phyloP scores from a whole-genome alignment of 2,329 filamentous ascomycete genomes.

The Talaromyces albobiverticillius region DNA sequence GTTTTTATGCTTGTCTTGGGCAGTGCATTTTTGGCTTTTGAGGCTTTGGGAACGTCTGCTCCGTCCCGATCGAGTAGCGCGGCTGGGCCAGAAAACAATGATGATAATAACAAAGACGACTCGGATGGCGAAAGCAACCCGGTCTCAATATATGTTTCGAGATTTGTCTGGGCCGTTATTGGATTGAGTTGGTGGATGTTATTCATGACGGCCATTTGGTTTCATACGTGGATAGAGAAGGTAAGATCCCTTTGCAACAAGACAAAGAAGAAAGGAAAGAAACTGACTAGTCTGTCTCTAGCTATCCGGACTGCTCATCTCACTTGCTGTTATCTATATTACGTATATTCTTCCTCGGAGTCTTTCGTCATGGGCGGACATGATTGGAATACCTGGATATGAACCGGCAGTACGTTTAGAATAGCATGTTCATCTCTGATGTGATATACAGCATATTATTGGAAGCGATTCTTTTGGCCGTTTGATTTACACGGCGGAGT shows the following conservation, averaged over 20 bases:
- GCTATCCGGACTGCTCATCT: constrained; percentile 51
- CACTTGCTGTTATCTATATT: constrained; percentile 47
- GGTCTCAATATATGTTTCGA: constrained; percentile 55
- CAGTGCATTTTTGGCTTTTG: constrained; percentile 76
- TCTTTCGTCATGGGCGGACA: constrained; percentile 40
- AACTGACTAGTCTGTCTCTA: constrained; percentile 22
- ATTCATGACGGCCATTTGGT: constrained; percentile 97
- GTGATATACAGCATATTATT: background rate
- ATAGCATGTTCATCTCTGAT: background rate
- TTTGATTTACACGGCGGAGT: too few relatives aligned
- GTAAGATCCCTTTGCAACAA: too few relatives aligned
- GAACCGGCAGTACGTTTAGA: constrained; percentile 24
- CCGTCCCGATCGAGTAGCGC: constrained; percentile 47
- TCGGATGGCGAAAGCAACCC: constrained; percentile 30
- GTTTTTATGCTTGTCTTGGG: constrained; percentile 88
- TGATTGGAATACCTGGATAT: constrained; percentile 43
- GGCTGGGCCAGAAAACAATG: constrained; percentile 21
- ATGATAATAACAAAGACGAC: constrained; percentile 35
- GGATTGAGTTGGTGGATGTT: constrained; percentile 89
- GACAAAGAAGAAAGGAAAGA: too few relatives aligned
- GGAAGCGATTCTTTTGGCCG: too few relatives aligned
- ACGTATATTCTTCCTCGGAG: constrained; percentile 52
- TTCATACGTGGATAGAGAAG: constrained; percentile 99
- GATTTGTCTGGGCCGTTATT: constrained; percentile 56
- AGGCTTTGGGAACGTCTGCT: constrained; percentile 65